These are phyloP conservation scores for Cladochytrium replicatum DNA, from an alignment of 192 early-diverging fungal genomes.

Conservation along the genomic window DNA sequence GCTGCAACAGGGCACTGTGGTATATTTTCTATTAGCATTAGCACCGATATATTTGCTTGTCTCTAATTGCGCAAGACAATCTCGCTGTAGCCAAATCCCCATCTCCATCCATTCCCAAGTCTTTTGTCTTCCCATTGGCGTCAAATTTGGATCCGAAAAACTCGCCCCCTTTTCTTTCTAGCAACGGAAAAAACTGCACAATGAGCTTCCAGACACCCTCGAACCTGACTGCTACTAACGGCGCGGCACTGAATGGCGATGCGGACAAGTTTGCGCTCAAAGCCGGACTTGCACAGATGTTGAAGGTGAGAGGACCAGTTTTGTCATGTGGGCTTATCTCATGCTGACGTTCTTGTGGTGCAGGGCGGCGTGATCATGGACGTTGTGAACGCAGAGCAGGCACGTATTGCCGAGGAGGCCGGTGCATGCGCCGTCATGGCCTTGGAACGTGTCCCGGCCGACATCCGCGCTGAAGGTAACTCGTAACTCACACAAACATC, in stretches of 20 bases:
- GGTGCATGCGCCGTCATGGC: slow-evolving; percentile 98
- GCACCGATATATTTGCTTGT: no score
- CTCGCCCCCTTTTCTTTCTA: not conserved
- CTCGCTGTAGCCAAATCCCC: no score
- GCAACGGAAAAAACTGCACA: not conserved
- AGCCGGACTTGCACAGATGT: slow-evolving; percentile 93
- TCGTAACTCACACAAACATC: not conserved
- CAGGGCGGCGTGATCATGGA: slow-evolving; percentile 99
- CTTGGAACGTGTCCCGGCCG: slow-evolving; percentile 93
- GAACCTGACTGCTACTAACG: slow-evolving; percentile 39
- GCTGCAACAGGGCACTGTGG: no score
- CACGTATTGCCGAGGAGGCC: slow-evolving; percentile 92
- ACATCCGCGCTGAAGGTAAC: slow-evolving; percentile 90
- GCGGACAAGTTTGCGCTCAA: slow-evolving; percentile 53
- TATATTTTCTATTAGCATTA: no score
- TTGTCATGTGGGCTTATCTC: not conserved
- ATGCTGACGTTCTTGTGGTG: not conserved
- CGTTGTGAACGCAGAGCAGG: slow-evolving; percentile 95
- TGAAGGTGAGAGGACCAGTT: slow-evolving; percentile 58
- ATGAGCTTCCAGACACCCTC: slow-evolving; percentile 48
- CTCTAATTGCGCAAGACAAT: no score
- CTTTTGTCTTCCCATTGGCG: not conserved
- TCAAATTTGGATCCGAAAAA: no score
- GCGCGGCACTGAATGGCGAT: slow-evolving; percentile 3
- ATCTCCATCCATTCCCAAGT: slow-evolving; percentile 6